These are phyloP conservation scores for Yamadazyma laniorum DNA, from an alignment of 805 yeast genomes.

Conservation along the genomic window DNA sequence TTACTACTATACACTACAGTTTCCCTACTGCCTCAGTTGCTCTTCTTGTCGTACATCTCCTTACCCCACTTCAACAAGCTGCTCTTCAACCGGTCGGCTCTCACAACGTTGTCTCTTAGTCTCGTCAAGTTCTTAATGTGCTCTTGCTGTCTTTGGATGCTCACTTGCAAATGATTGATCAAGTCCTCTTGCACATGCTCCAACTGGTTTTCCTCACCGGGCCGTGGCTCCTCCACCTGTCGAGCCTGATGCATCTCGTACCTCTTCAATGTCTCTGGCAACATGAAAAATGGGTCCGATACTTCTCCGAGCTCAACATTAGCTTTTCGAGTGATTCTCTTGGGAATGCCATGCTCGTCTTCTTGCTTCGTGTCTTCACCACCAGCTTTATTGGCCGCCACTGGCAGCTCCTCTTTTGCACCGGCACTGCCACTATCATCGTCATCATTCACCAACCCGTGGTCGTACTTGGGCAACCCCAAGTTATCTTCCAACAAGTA, in stretches of 20 bases:
- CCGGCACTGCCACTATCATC: neutral
- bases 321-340: conserved; percentile 10
- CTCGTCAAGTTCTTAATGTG: conserved; percentile 75
- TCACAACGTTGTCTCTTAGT: conserved; percentile 70
- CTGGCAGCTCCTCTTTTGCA: neutral
- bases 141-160: conserved; percentile 62
- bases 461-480: conserved; percentile 68
- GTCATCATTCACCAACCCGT: conserved; percentile 39
- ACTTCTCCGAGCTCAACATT: conserved; percentile 16
- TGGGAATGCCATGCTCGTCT: conserved; percentile 21
- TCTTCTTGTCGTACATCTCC: conserved; percentile 62
- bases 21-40: conserved; percentile 14
- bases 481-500: conserved; percentile 62
- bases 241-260: conserved; percentile 28
- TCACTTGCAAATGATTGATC: conserved; percentile 42
- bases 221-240: conserved; percentile 19
- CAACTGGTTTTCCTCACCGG: conserved; percentile 24
- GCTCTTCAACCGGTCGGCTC: conserved; percentile 73
- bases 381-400: neutral
- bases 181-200: conserved; percentile 62
- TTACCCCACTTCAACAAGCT: conserved; percentile 79
- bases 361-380: conserved; percentile 9
- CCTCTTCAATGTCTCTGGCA: conserved; percentile 47
- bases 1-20: too few species aligned
- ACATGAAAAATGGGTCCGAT: conserved; percentile 48